These are phyloP conservation scores for Nannochloropsis salina DNA, from an alignment of 108 stramenopile genomes.

Conservation along the genomic window DNA sequence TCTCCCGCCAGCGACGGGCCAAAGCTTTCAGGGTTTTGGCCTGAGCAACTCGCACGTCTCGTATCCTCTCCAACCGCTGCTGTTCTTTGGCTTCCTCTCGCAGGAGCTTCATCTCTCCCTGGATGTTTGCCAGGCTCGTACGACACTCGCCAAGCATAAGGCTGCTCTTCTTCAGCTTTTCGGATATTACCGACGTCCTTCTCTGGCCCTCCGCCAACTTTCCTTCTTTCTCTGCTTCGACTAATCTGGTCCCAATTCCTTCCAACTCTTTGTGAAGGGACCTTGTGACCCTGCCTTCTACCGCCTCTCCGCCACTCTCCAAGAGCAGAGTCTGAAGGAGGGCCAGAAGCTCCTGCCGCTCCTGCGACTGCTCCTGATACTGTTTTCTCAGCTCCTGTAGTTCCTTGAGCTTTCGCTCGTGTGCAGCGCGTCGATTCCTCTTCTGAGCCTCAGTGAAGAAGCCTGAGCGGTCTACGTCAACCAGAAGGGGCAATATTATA, in stretches of 20 bases:
- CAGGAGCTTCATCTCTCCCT: neutral
- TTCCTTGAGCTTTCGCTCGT: neutral
- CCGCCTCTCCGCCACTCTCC: too few relatives aligned
- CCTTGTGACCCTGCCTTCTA: too few relatives aligned
- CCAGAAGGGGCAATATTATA: neutral
- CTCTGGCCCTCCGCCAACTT: too few relatives aligned
- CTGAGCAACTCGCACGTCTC: neutral
- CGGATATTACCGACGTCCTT: too few relatives aligned
- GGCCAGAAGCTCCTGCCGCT: neutral
- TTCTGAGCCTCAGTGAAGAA: conserved; percentile 5
- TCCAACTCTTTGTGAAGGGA: too few relatives aligned
- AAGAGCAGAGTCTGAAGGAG: neutral
- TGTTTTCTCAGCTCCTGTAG: neutral
- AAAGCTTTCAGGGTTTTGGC: neutral
- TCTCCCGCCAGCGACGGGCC: neutral
- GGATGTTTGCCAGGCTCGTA: neutral
- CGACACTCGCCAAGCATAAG: neutral
- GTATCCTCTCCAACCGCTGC: conserved; percentile 1
- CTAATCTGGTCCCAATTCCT: too few relatives aligned
- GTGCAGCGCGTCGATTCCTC: neutral
- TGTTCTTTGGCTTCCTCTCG: neutral
- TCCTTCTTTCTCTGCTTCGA: too few relatives aligned
- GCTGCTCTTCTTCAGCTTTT: too few relatives aligned
- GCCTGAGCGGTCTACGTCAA: neutral
- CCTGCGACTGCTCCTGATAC: neutral